Evolutionary conservation across 768 basidiomycete species (phyloP), one percentile per base, ranked within the genome.

Genomic region (Daedaleopsis sinensis): DNA sequence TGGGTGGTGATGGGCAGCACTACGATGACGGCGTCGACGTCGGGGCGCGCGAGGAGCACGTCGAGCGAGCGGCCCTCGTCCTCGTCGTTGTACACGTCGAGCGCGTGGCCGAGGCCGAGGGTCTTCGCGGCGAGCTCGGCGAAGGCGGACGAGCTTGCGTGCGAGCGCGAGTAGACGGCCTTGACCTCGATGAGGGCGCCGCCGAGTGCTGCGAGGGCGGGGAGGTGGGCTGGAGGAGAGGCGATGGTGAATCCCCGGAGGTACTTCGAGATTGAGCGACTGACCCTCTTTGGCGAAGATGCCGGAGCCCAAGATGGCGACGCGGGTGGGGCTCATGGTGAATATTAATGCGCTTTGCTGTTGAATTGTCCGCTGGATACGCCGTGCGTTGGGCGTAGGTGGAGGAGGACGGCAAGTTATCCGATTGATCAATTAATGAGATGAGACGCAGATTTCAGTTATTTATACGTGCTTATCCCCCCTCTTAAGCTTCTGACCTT

Each of bases 281-380:
- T 50, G 67, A 88, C 90, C 89, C 79, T 88, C 85, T 66, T 79
- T 86, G 55, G 88, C 89, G 65, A 92, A 92, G 59, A 93, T 81
- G 21, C 93, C 92, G 52, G 90, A 86, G 62, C 92, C 92, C 48
- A 94, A 83, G 67, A 95, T 83, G 24, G 93, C 93, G 58, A 91
- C 76, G 32, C 87, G 86, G 55, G 76, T 63, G 60, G 73, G 62
- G 52, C 80, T 73, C 81, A 82, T 83, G 60, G 55, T 65, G 64
- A 51, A 23, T n/a, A n/a, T n/a, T n/a, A n/a, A n/a, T 43, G 37
- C 21, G 11, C 13, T 42, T 12, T 10, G 39, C 39, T 61, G 52
- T 42, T 35, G 35, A 54, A 5, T 42, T 42, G 39, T 49, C 52
- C 52, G 59, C 36, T 53, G 52, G 38, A 59, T 53, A 55, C 39